phyloP scores from a whole-genome alignment of 371 early-diverging fungal species.

The Actinomucor elegans region DNA sequence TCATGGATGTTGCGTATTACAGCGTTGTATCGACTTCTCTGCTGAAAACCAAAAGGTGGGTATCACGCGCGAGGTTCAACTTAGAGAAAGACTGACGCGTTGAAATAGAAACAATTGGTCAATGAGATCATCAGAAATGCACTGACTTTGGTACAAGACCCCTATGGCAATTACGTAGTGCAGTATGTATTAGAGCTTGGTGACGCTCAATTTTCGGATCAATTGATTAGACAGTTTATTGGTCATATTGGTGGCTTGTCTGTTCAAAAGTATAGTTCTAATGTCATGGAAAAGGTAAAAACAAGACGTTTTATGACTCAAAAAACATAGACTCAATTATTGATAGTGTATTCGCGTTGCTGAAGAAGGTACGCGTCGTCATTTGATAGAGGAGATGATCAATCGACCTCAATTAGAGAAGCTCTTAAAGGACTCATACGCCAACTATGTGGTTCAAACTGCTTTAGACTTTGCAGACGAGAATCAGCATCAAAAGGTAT shows the following conservation, averaged over 20 bases:
- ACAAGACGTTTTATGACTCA: background rate
- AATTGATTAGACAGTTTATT: slow-evolving; percentile 75
- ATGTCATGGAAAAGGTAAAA: slow-evolving; percentile 86
- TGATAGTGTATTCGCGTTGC: slow-evolving; percentile 80
- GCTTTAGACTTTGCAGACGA: slow-evolving; percentile 83
- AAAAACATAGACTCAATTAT: background rate
- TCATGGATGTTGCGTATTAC: slow-evolving; percentile 98
- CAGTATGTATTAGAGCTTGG: slow-evolving; percentile 92
- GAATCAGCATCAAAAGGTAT: slow-evolving; percentile 64
- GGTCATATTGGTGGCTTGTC: slow-evolving; percentile 74
- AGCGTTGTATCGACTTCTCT: slow-evolving; percentile 93
- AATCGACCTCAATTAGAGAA: slow-evolving; percentile 67
- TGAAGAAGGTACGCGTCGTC: slow-evolving; percentile 64
- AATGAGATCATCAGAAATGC: slow-evolving; percentile 75
- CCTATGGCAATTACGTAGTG: slow-evolving; percentile 98
- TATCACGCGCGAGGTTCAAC: too few relatives aligned
- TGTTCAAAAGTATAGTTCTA: slow-evolving; percentile 90
- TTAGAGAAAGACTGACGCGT: too few relatives aligned
- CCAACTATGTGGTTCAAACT: slow-evolving; percentile 94
- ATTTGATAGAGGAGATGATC: slow-evolving; percentile 75
- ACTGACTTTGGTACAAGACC: slow-evolving; percentile 85
- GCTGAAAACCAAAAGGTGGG: slow-evolving; percentile 64
- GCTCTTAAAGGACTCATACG: slow-evolving; percentile 83
- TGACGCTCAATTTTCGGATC: slow-evolving; percentile 66
- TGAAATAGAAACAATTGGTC: slow-evolving; percentile 66